Percentiles rank a stretch among this genome's conserved stretches.
Conservation (phyloP, 768 basidiomycete species). For the Leccinum boreale region DNA sequence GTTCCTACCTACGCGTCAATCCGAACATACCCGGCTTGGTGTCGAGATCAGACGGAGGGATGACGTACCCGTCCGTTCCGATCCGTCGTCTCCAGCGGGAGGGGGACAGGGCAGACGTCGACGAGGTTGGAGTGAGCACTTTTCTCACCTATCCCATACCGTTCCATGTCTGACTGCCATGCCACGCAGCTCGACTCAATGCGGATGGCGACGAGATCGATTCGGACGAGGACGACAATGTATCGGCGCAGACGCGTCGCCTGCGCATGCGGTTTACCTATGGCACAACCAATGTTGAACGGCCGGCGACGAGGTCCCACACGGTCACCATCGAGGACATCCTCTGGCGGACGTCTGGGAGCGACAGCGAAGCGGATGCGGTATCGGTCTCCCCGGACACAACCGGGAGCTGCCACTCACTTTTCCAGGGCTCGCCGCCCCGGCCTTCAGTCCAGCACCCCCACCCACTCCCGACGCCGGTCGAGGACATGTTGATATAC, state of each 20-base stretch:
- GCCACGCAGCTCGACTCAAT: conserved; percentile 33
- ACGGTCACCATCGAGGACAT: conserved; percentile 26
- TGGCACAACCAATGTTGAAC: conserved; percentile 16
- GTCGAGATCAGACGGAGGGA: conserved; percentile 12
- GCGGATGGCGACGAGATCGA: conserved; percentile 64
- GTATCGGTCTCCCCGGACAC: conserved; percentile 19
- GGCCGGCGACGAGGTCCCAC: conserved; percentile 29
- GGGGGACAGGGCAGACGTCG: conserved; percentile 25
- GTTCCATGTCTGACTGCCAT: conserved; percentile 6
- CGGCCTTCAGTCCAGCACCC: conserved; percentile 17
- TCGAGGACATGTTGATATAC: conserved; percentile 46
- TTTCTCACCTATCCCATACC: not conserved
- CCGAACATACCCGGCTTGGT: conserved; percentile 2
- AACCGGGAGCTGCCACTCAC: conserved; percentile 16
- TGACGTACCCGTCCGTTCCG: conserved; percentile 3
- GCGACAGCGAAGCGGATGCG: conserved; percentile 19
- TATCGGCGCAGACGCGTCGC: conserved; percentile 50
- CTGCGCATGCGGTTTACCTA: conserved; percentile 38
- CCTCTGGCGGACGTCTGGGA: conserved; percentile 24
- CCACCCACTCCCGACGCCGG: conserved; percentile 55
- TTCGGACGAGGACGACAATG: conserved; percentile 52
- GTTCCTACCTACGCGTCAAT: conserved; percentile 1
- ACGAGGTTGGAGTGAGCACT: conserved; percentile 32
- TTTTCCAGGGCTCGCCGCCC: conserved; percentile 14
- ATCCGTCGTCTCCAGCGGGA: conserved; percentile 9